A percentile compares a stretch with the other conserved stretches of the same genome.
phyloP scores from a whole-genome alignment of 2,329 filamentous ascomycete species.

The Neofusicoccum parvum region DNA sequence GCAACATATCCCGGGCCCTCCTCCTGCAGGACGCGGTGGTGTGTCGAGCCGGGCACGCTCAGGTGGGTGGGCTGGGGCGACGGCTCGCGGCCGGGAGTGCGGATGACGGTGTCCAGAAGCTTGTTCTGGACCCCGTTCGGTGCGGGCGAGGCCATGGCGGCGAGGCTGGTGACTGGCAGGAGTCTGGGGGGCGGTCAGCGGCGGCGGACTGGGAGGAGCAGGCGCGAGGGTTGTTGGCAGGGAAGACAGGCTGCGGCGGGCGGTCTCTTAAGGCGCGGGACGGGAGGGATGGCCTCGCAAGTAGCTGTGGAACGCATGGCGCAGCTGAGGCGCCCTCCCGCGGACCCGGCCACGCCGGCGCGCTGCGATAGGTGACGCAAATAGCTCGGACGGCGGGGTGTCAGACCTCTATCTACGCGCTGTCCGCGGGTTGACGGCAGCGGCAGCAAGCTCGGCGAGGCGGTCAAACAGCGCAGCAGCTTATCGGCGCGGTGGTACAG shows the following conservation, averaged over 20 bases:
- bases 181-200: neutral
- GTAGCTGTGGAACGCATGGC: neutral
- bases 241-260: neutral
- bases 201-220: neutral
- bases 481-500: conserved; percentile 12
- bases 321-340: conserved; percentile 4
- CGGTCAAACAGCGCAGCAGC: neutral
- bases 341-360: neutral
- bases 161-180: neutral
- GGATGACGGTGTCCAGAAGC: conserved; percentile 57
- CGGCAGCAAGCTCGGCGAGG: neutral
- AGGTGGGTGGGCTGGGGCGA: conserved; percentile 89
- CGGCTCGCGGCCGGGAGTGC: conserved; percentile 64
- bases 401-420: conserved; percentile 18
- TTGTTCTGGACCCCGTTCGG: conserved; percentile 51
- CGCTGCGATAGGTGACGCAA: neutral
- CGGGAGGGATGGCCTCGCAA: neutral
- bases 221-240: neutral
- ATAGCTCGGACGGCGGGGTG: neutral
- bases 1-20: conserved; percentile 93
- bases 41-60: conserved; percentile 63
- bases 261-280: neutral
- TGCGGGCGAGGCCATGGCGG: conserved; percentile 18
- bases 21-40: conserved; percentile 77
- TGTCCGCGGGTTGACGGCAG: neutral